phyloP scores from a whole-genome alignment of 73 alveolate species.

The Paraurostyla sp. region DNA sequence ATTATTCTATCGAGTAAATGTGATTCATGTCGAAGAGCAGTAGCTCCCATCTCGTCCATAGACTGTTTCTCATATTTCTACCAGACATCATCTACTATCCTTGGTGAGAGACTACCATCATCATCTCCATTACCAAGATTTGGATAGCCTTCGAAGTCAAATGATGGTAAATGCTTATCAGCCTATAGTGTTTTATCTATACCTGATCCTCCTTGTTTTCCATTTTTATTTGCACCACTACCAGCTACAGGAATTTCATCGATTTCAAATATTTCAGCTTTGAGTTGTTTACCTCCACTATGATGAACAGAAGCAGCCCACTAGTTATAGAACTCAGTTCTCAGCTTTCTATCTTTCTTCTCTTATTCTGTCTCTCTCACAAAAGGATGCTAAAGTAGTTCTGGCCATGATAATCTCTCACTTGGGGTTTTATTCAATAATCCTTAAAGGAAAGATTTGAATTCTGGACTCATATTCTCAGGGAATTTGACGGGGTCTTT shows the following conservation, averaged over 20 bases:
- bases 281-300: constrained; percentile 63
- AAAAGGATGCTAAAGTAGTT: constrained; percentile 97
- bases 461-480: constrained; percentile 94
- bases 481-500: constrained; percentile 99
- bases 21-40: constrained; percentile 93
- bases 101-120: constrained; percentile 67
- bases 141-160: constrained; percentile 58
- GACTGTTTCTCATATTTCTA: constrained; percentile 85
- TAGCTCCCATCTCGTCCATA: constrained; percentile 94
- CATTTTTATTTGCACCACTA: not conserved
- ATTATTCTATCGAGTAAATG: constrained; percentile 88
- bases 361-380: constrained; percentile 96
- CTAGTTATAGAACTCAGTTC: constrained; percentile 93
- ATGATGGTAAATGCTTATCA: constrained; percentile 62
- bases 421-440: constrained; percentile 97
- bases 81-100: constrained; percentile 93
- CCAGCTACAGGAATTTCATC: constrained; percentile 10
- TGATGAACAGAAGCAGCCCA: constrained; percentile 93
- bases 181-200: constrained; percentile 24
- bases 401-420: constrained; percentile 99
- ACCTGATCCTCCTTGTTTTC: constrained; percentile 26
- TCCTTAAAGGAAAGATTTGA: constrained; percentile 97
- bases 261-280: constrained; percentile 63
- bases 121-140: constrained; percentile 55
- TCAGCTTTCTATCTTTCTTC: constrained; percentile 88